These are phyloP conservation scores for Pythium oligandrum DNA, from an alignment of 352 stramenopile genomes.

Conservation along the genomic window DNA sequence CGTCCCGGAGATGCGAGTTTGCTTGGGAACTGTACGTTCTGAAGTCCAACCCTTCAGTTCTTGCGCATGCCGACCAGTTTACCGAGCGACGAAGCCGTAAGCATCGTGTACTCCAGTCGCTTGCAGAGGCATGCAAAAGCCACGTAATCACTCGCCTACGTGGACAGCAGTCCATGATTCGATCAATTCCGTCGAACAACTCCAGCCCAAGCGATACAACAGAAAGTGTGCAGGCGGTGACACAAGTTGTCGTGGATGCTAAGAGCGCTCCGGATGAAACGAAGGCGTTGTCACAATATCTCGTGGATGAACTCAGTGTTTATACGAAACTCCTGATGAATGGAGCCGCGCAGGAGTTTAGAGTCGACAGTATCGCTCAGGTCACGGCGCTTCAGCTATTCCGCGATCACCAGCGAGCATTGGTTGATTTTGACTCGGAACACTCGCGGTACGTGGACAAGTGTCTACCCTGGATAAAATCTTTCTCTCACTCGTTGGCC, in stretches of 20 bases:
- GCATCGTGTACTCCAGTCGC: constrained; percentile 8
- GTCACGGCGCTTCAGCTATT: constrained; percentile 10
- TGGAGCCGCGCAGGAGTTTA: too few relatives aligned
- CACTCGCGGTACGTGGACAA: constrained; percentile 8
- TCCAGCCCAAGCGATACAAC: too few relatives aligned
- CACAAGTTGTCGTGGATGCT: background rate
- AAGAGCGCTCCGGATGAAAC: background rate
- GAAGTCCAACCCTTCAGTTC: constrained; percentile 2
- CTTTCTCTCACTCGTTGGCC: too few relatives aligned
- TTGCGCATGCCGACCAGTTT: constrained; percentile 7
- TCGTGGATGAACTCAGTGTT: background rate
- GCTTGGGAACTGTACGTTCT: background rate
- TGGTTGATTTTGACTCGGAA: constrained; percentile 11
- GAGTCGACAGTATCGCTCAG: background rate
- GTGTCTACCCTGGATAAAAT: too few relatives aligned
- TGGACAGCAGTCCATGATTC: too few relatives aligned
- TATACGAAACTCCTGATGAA: background rate
- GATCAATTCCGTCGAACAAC: too few relatives aligned
- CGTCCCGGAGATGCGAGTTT: background rate
- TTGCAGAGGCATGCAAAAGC: constrained; percentile 18
- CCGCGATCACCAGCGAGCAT: constrained; percentile 18
- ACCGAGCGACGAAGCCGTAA: constrained; percentile 2
- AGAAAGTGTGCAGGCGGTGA: too few relatives aligned
- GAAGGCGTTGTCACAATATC: background rate
- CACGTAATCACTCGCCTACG: constrained; percentile 2